Evolutionary conservation across 768 basidiomycete species (phyloP).

Genomic region (Pisolithus tinctorius): DNA sequence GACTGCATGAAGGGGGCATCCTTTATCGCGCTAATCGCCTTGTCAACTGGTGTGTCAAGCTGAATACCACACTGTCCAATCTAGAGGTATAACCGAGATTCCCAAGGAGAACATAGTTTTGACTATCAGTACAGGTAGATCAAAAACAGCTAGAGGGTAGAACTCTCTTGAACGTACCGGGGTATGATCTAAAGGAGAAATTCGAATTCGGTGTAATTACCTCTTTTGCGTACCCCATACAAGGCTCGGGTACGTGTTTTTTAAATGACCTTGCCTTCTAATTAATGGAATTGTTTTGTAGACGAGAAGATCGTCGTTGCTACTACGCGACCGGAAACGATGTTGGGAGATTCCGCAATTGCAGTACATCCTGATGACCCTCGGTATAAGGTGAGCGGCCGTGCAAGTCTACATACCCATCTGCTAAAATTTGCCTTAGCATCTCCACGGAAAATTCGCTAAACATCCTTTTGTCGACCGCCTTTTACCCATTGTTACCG

Average conservation of each 20-base stretch:
- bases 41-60: slow-evolving; percentile 95
- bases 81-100: slow-evolving; percentile 61
- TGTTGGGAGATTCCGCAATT: slow-evolving; percentile 96
- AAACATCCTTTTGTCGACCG: slow-evolving; percentile 85
- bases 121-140: slow-evolving; percentile 56
- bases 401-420: background rate
- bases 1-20: slow-evolving; percentile 84
- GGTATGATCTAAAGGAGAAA: slow-evolving; percentile 90
- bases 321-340: slow-evolving; percentile 97
- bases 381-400: slow-evolving; percentile 62
- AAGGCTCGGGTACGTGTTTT: slow-evolving; percentile 59
- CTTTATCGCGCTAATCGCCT: slow-evolving; percentile 94
- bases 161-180: slow-evolving; percentile 84
- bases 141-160: slow-evolving; percentile 83
- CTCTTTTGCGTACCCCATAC: slow-evolving; percentile 91
- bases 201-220: slow-evolving; percentile 97
- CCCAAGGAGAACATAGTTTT: background rate
- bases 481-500: slow-evolving; percentile 81
- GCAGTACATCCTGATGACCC: slow-evolving; percentile 93
- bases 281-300: slow-evolving; percentile 16
- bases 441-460: slow-evolving; percentile 91
- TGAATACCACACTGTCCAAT: slow-evolving; percentile 98
- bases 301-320: slow-evolving; percentile 92
- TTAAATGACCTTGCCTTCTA: background rate
- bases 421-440: slow-evolving; percentile 33